Base-by-base conservation (phyloP, 192 early-diverging fungal genomes). In the Backusella parvicylindrica region DNA sequence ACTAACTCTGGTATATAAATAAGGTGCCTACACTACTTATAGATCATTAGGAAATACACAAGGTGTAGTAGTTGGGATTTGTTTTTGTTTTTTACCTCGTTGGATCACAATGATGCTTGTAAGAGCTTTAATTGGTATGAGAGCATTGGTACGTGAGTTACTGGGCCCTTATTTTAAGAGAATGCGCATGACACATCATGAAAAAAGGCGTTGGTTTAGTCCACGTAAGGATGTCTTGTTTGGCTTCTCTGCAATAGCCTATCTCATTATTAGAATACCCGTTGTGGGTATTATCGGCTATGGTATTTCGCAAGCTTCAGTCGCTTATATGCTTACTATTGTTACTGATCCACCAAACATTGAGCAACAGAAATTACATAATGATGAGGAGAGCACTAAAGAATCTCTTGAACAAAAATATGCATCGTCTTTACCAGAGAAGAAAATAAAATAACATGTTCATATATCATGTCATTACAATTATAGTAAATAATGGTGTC, bases 101-200 rank as follows among this genome's bases (percentile, higher is more conserved):
- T 81, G 75, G 41, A 36, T 80, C 6, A 80, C 79, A 11, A 77
- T 80, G 18, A 77, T 69, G 36, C 26, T 87, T 1, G 70, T 90
- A 15, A 79, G 85, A 60, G 84, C 82, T 1, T 84, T 88, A 66
- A 81, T 88, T 74, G 84, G 81, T 28, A 85, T 84, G 75, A 76
- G 88, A 36, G 71, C 83, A 1, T 71, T 90, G 47, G 88, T 83
- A 49, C 83, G 89, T 13, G 89, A 90, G 74, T 73, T 90, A 16
- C 43, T 90, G 36, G 89, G 86, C 33, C 89, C 89, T 28, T 90
- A 89, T 77, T 90, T 90, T 79, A 81, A 79, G 23, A 71, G 89
- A 23, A 74, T 88, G 66, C 71, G 77, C 0, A 81, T 89, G 79
- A 77, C 68, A 9, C 76, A 81, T 64, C 74, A 79, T 47, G 81